A percentile compares a stretch with the other conserved stretches of the same genome.
These are phyloP conservation scores for Tetradesmus obliquus DNA, from an alignment of 139 green algal species.

Conservation along the genomic window DNA sequence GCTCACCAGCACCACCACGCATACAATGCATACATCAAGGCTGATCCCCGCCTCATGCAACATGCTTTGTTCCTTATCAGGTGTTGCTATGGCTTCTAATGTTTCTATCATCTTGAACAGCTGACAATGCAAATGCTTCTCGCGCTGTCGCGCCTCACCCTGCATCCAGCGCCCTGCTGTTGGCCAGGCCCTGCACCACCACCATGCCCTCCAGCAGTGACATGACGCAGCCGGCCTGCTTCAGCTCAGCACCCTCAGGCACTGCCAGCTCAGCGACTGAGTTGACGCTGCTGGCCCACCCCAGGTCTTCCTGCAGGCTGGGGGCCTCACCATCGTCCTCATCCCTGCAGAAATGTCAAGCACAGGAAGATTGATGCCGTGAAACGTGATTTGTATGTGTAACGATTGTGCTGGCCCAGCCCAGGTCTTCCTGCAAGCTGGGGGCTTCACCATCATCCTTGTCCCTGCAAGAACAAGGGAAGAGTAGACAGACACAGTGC, in stretches of 20 bases:
- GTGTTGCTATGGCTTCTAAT: no score
- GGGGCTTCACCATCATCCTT: background rate
- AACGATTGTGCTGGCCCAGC: background rate
- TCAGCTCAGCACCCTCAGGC: constrained; percentile 37
- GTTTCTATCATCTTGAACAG: background rate
- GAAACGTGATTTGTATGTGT: background rate
- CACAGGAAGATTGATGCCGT: background rate
- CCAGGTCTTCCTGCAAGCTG: background rate
- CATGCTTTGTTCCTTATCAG: no score
- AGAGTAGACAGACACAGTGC: no score
- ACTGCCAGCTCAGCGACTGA: constrained; percentile 42
- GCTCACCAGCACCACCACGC: no score
- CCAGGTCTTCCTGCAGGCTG: constrained; percentile 41
- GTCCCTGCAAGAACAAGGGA: background rate
- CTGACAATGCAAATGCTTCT: background rate
- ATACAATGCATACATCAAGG: no score
- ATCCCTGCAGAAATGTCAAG: background rate
- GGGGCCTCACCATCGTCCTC: constrained; percentile 28
- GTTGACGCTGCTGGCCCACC: background rate
- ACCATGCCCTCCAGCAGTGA: constrained; percentile 66
- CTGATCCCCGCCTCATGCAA: no score
- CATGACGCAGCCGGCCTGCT: constrained; percentile 53
- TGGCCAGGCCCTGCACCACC: constrained; percentile 61
- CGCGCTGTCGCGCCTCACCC: no score
- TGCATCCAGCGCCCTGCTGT: constrained; percentile 52